phyloP scores from a whole-genome alignment of 208 protist species.

The Trypanosoma brucei region DNA sequence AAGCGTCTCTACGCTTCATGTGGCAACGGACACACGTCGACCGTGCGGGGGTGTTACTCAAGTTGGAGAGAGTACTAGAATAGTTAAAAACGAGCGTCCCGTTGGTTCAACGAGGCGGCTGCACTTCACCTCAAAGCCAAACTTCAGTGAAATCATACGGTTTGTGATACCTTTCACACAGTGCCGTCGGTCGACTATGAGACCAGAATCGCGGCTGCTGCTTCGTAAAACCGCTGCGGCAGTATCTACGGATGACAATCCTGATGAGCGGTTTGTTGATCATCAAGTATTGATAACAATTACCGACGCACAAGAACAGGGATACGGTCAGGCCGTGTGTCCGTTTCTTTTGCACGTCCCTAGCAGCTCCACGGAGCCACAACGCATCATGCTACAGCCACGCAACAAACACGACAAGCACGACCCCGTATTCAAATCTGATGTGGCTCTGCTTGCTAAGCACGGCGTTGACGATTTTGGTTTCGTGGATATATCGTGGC shows the following conservation, averaged over 20 bases:
- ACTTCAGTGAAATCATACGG: conserved; percentile 22
- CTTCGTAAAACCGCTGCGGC: conserved; percentile 3
- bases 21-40: conserved; percentile 12
- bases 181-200: neutral
- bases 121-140: conserved; percentile 18
- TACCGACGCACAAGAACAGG: conserved; percentile 28
- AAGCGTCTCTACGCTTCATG: conserved; percentile 62
- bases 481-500: conserved; percentile 70
- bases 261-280: conserved; percentile 21
- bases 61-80: conserved; percentile 2
- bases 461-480: conserved; percentile 77
- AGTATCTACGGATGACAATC: neutral
- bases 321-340: conserved; percentile 64
- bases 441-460: conserved; percentile 44
- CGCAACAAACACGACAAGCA: conserved; percentile 54
- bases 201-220: neutral
- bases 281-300: conserved; percentile 55
- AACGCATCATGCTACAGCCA: conserved; percentile 76
- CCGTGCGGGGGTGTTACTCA: neutral
- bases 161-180: conserved; percentile 6
- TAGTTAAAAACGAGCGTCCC: conserved; percentile 4
- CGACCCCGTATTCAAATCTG: conserved; percentile 53
- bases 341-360: conserved; percentile 71
- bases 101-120: conserved; percentile 17
- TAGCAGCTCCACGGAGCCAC: conserved; percentile 30